Base-by-base conservation (phyloP, 441 rosid species). In the Omphalea diandra region DNA sequence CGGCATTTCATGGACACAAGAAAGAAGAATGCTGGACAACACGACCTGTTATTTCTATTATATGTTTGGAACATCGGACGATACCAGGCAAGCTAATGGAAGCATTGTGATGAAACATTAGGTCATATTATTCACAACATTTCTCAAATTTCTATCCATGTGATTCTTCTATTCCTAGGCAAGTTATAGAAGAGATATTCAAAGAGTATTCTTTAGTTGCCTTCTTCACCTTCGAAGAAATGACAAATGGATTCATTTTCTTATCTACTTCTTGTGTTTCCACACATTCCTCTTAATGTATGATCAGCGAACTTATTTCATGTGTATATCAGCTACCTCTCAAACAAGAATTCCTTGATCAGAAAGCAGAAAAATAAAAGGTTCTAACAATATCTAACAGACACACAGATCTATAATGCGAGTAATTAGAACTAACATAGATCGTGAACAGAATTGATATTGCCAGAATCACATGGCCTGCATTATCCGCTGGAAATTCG, bases 401-500 rank as follows among this genome's bases (percentile, higher is more conserved):
- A 59, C 61, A 69, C 7, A 54, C 35, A 63, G 55, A 27, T 41
- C 31, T 44, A 53, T 7, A 22, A 15, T 24, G 18, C 62, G 9
- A 26, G 71, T 18, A 74, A 60, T 7, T n/a, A 55, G 76, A 38
- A 91, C 97, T 85, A 72, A 91, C 98, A 63, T 83, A 84, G 77
- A 83, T 70, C 33, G 97, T 85, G 74, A 84, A 84, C 27, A 83
- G 76, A 84, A 94, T 72, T 4, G 87, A 85, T 40, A 77, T 86
- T 69, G 79, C 86, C 73, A 87, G 80, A 80, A 87, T 78, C 0
- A 82, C 78, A 75, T 86, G 78, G 76, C 97, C 97, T 2, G 85
- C 90, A 72, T 80, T 83, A 71, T 79, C 43, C 43, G 86, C 56
- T 31, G 88, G 86, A 82, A 90, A 86, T 75, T 78, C 83, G 36